Percentiles rank a stretch among this genome's conserved stretches.
Conservation (phyloP, 2,329 filamentous ascomycete genomes). For the Penicillium thymicola region DNA sequence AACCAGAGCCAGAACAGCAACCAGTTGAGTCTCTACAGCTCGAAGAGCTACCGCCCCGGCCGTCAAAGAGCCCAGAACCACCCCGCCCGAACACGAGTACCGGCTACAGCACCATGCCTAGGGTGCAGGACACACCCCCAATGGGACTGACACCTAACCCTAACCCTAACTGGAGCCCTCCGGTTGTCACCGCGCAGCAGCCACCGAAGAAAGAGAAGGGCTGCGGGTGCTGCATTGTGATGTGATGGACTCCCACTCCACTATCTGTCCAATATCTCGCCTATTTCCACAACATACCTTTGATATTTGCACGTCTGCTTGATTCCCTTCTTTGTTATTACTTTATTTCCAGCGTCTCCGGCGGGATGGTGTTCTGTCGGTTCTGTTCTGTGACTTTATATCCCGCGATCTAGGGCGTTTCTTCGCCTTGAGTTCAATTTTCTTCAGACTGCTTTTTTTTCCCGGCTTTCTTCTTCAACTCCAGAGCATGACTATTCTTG, state of each 20-base stretch:
- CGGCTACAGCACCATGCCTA: conserved; percentile 51
- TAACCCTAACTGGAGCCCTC: conserved; percentile 41
- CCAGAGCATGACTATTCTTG: conserved; percentile 13
- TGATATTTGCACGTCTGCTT: conserved; percentile 13
- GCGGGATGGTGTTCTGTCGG: conserved; percentile 21
- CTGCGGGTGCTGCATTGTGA: conserved; percentile 70
- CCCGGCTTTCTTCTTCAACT: conserved; percentile 7
- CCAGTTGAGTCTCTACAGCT: conserved; percentile 6
- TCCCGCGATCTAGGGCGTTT: conserved; percentile 3
- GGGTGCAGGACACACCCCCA: conserved; percentile 40
- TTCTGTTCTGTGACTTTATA: conserved; percentile 10
- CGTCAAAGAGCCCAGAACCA: conserved; percentile 34
- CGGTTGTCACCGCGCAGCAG: conserved; percentile 53
- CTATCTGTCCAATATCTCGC: conserved; percentile 15
- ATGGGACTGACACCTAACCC: conserved; percentile 36
- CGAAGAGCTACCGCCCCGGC: conserved; percentile 19
- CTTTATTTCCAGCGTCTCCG: conserved; percentile 14
- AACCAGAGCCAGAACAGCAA: conserved; percentile 8
- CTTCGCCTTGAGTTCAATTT: background rate
- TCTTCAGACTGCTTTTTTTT: conserved; percentile 13
- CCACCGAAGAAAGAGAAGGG: conserved; percentile 50
- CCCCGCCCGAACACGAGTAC: conserved; percentile 42
- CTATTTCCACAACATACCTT: conserved; percentile 15
- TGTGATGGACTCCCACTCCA: conserved; percentile 51
- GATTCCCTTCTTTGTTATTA: conserved; percentile 13